Base-by-base conservation (phyloP, 228 moss, liverwort and hornwort species). In the Sphagnum magellanicum region DNA sequence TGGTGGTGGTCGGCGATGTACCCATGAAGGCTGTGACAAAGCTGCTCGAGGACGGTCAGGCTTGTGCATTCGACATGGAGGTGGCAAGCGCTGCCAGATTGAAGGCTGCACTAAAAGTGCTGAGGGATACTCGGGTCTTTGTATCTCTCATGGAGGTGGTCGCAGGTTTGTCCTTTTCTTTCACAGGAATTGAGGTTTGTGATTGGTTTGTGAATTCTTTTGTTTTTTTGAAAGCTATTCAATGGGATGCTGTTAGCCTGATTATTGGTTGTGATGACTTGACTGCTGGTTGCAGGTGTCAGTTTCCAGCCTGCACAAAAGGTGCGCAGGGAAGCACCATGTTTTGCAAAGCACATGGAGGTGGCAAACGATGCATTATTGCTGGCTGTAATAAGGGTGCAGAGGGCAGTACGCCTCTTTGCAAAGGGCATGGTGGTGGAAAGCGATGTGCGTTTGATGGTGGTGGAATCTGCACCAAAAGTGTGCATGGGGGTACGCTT, bases 21-120 rank as follows among this genome's bases (percentile, higher is more conserved):
- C 90, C 61, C 81, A 86, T 50, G 90, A 90, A 70, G 84, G 83
- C 13, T 98, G 98, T 51, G 90, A 90, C 66, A 98, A 98, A 67
- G 98, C 98, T 61, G 98, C 98, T 9, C 91, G 98, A 13, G 98
- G 98, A n/a, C 98, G 98, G 10, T 98, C 98, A 6, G 98, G 98
- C 13, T 75, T 98, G 52, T 98, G 98, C 75, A 98, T 98, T 49
- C 93, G 98, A 32, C 98, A 98, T 68, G 98, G 98, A 4, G 98
- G 98, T 6, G 98, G 98, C 46, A 98, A 98, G 74, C 82, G 98
- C 48, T 98, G 98, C 74, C 90, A 90, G 69, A 73, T 89, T 65
- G 90, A 86, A 65, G 90, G 87, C 46, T 98, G 98, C 77, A 98
- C 98, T 15, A 98, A 94, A 80, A 98, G 98, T 74, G 98, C 98